These are phyloP conservation scores for Naganishia albida DNA, from an alignment of 1,284 basidiomycete genomes.

Conservation along the genomic window DNA sequence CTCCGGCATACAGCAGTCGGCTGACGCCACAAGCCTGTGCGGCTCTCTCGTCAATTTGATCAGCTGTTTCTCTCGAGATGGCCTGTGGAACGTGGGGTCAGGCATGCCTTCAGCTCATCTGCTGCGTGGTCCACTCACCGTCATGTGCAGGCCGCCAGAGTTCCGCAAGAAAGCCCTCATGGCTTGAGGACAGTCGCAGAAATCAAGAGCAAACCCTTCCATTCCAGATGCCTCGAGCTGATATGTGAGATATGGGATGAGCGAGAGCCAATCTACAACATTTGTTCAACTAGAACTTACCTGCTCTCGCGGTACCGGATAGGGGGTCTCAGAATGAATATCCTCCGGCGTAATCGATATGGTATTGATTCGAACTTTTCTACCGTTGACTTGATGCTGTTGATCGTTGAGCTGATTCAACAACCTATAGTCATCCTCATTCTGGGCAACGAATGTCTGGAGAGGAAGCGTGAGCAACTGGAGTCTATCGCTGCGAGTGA, in stretches of 20 bases:
- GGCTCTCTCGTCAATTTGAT: slow-evolving; percentile 23
- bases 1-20: slow-evolving; percentile 12
- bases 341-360: slow-evolving; percentile 28
- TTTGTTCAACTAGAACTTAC: neutral
- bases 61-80: slow-evolving; percentile 38
- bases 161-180: slow-evolving; percentile 59
- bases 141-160: slow-evolving; percentile 67
- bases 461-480: slow-evolving; percentile 27
- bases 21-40: slow-evolving; percentile 14
- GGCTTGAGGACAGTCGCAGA: slow-evolving; percentile 56
- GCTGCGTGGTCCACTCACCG: slow-evolving; percentile 56
- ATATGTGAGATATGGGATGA: neutral
- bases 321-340: slow-evolving; percentile 12
- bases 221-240: slow-evolving; percentile 71
- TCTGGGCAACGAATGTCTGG: slow-evolving; percentile 86
- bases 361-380: slow-evolving; percentile 31
- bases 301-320: slow-evolving; percentile 21
- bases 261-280: neutral
- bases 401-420: slow-evolving; percentile 70
- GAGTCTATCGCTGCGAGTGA: neutral
- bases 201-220: slow-evolving; percentile 80
- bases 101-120: slow-evolving; percentile 12
- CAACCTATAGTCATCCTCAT: slow-evolving; percentile 74
- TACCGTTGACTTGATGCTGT: slow-evolving; percentile 1
- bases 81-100: slow-evolving; percentile 38